Evolutionary conservation across 352 stramenopile genomes (phyloP), one percentile per base, ranked within the genome.

Genomic region (Pythium aquatile): DNA sequence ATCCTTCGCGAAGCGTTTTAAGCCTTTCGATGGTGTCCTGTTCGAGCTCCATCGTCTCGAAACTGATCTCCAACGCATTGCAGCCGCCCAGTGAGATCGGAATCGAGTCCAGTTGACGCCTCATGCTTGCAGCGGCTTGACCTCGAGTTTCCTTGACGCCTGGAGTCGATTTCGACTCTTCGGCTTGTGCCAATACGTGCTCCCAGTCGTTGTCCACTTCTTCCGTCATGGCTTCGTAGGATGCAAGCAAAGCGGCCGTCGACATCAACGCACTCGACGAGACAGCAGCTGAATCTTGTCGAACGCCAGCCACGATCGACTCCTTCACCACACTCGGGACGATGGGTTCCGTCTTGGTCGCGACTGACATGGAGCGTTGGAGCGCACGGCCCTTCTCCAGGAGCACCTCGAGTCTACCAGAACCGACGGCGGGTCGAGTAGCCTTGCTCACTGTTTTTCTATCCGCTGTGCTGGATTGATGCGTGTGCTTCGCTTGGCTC

Each of bases 11-110:
- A 24, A 86, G 66, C 49, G 78, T 67, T 6, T 72, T 77, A 5
- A 90, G 67, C 48, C 72, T 61, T 0, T 75, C 60, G 4, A 86
- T 73, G 26, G 85, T 77, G 13, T 65, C 52, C 16, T 26, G 61
- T 5, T 78, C 60, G 17, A 87, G 64, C 51, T 82, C 76, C 48
- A 89, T 51, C 3, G 69, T 69, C 29, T 87, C 73, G 35, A 86
- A 83, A 2, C 60, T 68, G 4, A 89, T 69, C 32, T 77, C 68
- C 51, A 89, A n/a, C 2, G 63, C 69, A 46, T 73, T 55, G 37
- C 53, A 16, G 2, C 49, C 46, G 51, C 65, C 57, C n/a, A 69
- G 48, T 5, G 63, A 69, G 13, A 61, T 39, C 10, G n/a, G 29
- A 2, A 26, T n/a, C 9, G 20, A 44, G 13, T 62, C 33, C 1